Evolutionary conservation across 2,329 filamentous ascomycete species (phyloP).

Genomic region (Emergomyces africanus): DNA sequence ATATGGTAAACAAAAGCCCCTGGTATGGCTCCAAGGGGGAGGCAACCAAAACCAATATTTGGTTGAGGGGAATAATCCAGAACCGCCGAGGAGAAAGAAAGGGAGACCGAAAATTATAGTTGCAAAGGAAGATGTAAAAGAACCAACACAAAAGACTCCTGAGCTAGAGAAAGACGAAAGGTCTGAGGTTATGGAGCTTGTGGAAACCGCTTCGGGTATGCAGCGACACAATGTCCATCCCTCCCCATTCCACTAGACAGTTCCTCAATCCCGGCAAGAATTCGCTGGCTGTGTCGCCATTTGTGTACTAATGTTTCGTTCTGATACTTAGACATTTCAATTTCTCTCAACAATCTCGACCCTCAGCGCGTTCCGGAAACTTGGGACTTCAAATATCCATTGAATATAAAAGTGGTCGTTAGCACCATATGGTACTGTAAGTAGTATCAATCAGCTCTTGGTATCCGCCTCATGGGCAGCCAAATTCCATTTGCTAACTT

Average conservation of each 20-base stretch:
- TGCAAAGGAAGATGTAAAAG: slow-evolving; percentile 1
- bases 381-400: slow-evolving; percentile 4
- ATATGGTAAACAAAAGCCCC: slow-evolving; percentile 30
- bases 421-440: slow-evolving; percentile 11
- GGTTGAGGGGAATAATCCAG: not conserved
- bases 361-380: not conserved
- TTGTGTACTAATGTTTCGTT: not conserved
- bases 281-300: not conserved
- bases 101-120: slow-evolving; percentile 9
- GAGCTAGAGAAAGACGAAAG: not conserved
- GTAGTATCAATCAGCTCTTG: not conserved
- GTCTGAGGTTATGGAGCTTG: not conserved
- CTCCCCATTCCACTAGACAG: not conserved
- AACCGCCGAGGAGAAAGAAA: slow-evolving; percentile 6
- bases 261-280: not conserved
- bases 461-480: not conserved
- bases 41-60: slow-evolving; percentile 8
- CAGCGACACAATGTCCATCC: not conserved
- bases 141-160: not conserved
- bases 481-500: not conserved
- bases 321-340: not conserved
- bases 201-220: slow-evolving; percentile 1
- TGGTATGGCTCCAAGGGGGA: slow-evolving; percentile 33
- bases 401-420: slow-evolving; percentile 8
- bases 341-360: not conserved